Percentiles rank a stretch among this genome's conserved stretches.
phyloP scores from a whole-genome alignment of 441 rosid species.

The Erodium chrysanthum region DNA sequence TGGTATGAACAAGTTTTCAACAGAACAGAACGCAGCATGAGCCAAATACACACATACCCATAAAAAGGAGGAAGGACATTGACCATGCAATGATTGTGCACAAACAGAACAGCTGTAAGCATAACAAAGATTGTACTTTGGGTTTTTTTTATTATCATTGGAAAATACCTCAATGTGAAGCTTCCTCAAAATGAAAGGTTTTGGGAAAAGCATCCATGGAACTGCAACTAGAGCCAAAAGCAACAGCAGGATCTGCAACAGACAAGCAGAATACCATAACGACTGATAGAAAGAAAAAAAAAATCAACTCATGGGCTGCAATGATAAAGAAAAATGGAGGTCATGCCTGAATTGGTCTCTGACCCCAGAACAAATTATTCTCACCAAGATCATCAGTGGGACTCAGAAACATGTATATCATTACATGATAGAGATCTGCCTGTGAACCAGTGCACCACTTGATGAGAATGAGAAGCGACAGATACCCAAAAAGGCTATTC shows the following conservation, averaged over 20 bases:
- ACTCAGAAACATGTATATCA: constrained; percentile 95
- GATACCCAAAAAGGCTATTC: constrained; percentile 83
- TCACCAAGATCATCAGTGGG: constrained; percentile 84
- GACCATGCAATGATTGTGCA: neutral
- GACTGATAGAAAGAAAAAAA: constrained; percentile 41
- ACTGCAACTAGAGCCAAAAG: constrained; percentile 76
- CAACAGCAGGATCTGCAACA: constrained; percentile 69
- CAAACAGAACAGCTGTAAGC: neutral
- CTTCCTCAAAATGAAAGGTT: constrained; percentile 87
- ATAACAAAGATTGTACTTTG: neutral
- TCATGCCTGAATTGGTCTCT: constrained; percentile 58
- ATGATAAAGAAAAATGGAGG: constrained; percentile 13
- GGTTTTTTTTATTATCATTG: neutral
- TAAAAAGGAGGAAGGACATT: no score
- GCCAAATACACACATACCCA: neutral
- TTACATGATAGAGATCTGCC: constrained; percentile 83
- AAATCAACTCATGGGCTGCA: constrained; percentile 11
- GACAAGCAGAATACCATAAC: constrained; percentile 17
- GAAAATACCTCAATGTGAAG: constrained; percentile 51
- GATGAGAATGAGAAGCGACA: constrained; percentile 66
- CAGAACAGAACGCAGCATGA: neutral
- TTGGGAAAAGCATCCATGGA: constrained; percentile 99
- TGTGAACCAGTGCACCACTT: constrained; percentile 90
- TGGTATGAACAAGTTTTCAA: neutral
- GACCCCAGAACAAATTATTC: constrained; percentile 68